Evolutionary conservation across 2,329 filamentous ascomycete genomes (phyloP), one percentile per base, ranked within the genome.

Genomic region (Arthroderma uncinatum): DNA sequence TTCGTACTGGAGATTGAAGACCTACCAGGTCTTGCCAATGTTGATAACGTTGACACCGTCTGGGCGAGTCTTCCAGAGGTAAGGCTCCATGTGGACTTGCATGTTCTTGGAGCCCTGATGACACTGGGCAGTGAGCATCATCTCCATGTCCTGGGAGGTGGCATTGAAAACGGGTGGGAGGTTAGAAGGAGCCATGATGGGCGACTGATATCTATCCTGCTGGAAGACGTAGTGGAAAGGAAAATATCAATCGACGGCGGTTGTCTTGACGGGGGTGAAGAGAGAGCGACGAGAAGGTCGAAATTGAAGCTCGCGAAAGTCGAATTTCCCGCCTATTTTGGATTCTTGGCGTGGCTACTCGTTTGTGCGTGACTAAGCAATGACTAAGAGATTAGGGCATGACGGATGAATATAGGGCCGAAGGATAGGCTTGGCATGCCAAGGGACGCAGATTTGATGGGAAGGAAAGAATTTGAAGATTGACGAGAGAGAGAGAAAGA

Each of bases 71-170:
- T 98, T 98, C 92, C 92, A 98, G 73, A 98, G 86, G 83, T 98
- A 98, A 68, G 90, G 88, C 80, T 95, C 89, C 90, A 96, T 97
- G 83, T 97, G 91, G 75, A 94, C 89, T 84, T 97, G 93, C 71
- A 98, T 78, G 85, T 98, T 98, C 89, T 97, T 97, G 79, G 86
- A 89, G 72, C 93, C 93, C 70, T 97, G 84, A 80, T 98, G 94
- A 79, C 82, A 84, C 81, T 97, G 91, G 72, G 94, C 91, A 73
- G 91, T 87, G 71, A 98, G 87, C 74, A 98, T 89, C 88, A 91
- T 93, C 88, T 98, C 93, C 80, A 98, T 94, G 82, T 98, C 93
- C 82, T 94, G 85, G 74, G 85, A 86, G 72, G 93, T 97, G 74
- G 93, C 89, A 83, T 95, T 93, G 86, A 98, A 95, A 73, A 87